Evolutionary conservation across 345 rosid species (phyloP), one percentile per base, ranked within the genome.

Genomic region (Carallia brachiata): DNA sequence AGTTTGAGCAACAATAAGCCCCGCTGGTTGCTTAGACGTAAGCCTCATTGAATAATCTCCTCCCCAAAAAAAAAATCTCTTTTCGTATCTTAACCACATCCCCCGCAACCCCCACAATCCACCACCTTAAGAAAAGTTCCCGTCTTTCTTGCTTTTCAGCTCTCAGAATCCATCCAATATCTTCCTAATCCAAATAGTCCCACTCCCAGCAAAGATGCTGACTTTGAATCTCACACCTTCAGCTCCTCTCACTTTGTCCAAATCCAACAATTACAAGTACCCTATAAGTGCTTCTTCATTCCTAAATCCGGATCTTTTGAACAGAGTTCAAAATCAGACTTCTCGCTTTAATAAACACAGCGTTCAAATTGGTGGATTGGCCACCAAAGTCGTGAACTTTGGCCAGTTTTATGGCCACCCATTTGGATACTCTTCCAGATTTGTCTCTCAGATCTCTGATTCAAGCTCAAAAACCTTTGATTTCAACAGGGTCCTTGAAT

Each of bases 141-240:
- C 30, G 2, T 7, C 31, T 30, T 19, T 19, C 59, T 9, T 3
- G 6, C 32, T 59, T 34, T 18, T 8, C 52, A 8, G 62, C 18
- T 52, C 19, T 56, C 47, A 31, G 69, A 52, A 23, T 48, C 60
- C 28, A 3, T 53, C 69, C 4, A 40, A 19, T 19, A 44, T 31
- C 6, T 15, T 34, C 31, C 32, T 56, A 27, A 66, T 54, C 30
- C 47, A 37, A 53, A 15, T 12, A 57, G 44, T 17, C 12, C 0
- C 16, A 57, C 32, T 17, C 12, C 0, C 16, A 7, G 12, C 10
- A 15, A 57, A 78, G 55, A 91, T 88, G 96, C 85, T 85, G 66
- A 67, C 89, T 61, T 67, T 80, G 62, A 85, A 85, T 76, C 88
- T 86, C 40, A 61, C 78, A 37, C 67, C 82, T 59, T 77, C 90